Conservation (phyloP, 2,329 filamentous ascomycete genomes). For the Curvularia verruculosa region DNA sequence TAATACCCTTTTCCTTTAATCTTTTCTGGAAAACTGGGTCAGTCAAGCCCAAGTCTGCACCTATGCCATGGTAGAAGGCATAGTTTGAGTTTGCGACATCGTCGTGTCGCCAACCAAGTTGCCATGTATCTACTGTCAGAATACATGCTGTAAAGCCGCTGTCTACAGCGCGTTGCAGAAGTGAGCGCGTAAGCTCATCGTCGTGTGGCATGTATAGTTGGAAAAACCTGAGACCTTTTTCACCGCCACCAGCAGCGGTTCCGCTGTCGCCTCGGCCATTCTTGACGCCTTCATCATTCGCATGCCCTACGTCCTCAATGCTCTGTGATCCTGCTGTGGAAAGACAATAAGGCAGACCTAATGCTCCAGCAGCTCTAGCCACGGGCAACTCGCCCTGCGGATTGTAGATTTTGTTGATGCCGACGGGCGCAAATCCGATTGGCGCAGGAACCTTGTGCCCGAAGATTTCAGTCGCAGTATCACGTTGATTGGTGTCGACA, state of each 20-base stretch:
- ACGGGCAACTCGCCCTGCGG: conserved; percentile 64
- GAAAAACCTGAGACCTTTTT: conserved; percentile 59
- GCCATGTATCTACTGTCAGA: conserved; percentile 68
- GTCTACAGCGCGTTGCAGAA: conserved; percentile 62
- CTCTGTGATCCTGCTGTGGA: conserved; percentile 62
- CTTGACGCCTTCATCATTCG: conserved; percentile 55
- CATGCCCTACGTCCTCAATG: conserved; percentile 64
- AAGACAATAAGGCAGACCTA: conserved; percentile 65
- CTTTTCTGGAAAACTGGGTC: conserved; percentile 66
- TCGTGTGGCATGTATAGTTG: conserved; percentile 70
- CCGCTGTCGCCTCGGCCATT: conserved; percentile 5
- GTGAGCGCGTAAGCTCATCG: conserved; percentile 62
- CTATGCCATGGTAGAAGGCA: conserved; percentile 66
- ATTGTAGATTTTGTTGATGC: conserved; percentile 71
- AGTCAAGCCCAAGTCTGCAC: conserved; percentile 63
- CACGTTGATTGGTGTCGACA: conserved; percentile 63
- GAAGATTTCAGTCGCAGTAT: conserved; percentile 65
- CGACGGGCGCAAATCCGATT: conserved; percentile 69
- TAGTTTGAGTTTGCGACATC: conserved; percentile 64
- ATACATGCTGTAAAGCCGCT: conserved; percentile 64
- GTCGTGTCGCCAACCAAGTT: conserved; percentile 66
- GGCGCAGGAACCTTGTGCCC: conserved; percentile 65
- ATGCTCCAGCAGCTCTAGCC: conserved; percentile 64
- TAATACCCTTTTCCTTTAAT: conserved; percentile 59
- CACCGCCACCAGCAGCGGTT: conserved; percentile 9